phyloP scores from a whole-genome alignment of 2,329 filamentous ascomycete species.

The Laburnicola sp. region DNA sequence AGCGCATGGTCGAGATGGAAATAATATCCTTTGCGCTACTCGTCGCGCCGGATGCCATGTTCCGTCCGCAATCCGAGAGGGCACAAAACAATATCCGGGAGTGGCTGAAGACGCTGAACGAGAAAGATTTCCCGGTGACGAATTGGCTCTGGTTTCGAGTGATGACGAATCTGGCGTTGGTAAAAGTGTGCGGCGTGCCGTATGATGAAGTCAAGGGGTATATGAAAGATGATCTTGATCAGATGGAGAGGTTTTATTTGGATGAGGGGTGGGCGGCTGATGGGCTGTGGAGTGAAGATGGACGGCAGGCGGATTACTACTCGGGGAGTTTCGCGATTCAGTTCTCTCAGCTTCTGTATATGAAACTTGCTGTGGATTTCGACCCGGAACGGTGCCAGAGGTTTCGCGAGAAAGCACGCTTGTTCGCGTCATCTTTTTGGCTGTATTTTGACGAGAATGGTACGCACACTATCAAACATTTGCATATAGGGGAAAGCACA shows the following conservation, averaged over 20 bases:
- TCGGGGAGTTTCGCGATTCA: conserved; percentile 60
- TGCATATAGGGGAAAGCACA: background rate
- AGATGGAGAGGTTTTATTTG: conserved; percentile 53
- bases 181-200: conserved; percentile 48
- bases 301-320: conserved; percentile 56
- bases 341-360: conserved; percentile 55
- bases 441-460: conserved; percentile 54
- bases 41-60: conserved; percentile 47
- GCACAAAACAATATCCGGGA: conserved; percentile 43
- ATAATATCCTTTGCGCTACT: conserved; percentile 56
- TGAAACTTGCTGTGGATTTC: conserved; percentile 48
- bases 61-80: conserved; percentile 28
- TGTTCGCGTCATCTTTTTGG: conserved; percentile 52
- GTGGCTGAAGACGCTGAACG: conserved; percentile 52
- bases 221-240: conserved; percentile 49
- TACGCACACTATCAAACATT: conserved; percentile 17
- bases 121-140: conserved; percentile 51
- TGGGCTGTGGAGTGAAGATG: conserved; percentile 47
- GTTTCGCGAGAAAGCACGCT: conserved; percentile 47
- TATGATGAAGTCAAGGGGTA: conserved; percentile 37
- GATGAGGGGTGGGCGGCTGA: conserved; percentile 55
- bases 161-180: conserved; percentile 54
- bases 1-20: conserved; percentile 60
- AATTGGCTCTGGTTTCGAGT: conserved; percentile 61
- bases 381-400: conserved; percentile 45